phyloP scores from a whole-genome alignment of 1,284 basidiomycete genomes.

The Omphalotus olearius region DNA sequence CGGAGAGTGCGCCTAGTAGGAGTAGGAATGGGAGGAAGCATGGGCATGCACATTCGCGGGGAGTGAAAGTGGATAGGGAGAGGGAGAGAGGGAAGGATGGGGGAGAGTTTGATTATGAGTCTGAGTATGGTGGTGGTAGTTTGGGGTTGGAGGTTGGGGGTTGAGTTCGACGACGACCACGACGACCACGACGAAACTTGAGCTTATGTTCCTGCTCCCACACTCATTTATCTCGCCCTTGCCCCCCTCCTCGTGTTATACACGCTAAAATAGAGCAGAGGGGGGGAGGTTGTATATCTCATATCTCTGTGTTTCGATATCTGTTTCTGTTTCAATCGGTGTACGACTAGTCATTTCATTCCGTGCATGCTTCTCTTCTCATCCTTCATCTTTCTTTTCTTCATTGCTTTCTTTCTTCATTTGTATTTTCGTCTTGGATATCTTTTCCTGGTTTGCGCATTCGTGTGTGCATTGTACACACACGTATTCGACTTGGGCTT shows the following conservation, averaged over 20 bases:
- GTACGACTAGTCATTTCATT: background rate
- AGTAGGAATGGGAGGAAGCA: background rate
- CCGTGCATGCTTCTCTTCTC: background rate
- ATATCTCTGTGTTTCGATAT: background rate
- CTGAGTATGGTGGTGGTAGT: background rate
- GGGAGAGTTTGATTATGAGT: background rate
- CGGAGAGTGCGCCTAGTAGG: constrained; percentile 22
- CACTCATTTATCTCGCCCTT: background rate
- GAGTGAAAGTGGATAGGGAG: background rate
- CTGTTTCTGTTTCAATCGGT: background rate
- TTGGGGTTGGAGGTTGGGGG: background rate
- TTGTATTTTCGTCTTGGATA: too few species aligned
- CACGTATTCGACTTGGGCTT: too few species aligned
- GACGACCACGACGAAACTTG: too few species aligned
- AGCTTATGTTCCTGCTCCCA: background rate
- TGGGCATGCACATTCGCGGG: background rate
- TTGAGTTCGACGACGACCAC: too few species aligned
- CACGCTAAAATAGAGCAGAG: too few species aligned
- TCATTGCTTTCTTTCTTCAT: too few species aligned
- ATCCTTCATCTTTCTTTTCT: too few species aligned
- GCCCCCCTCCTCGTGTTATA: too few species aligned
- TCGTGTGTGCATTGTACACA: too few species aligned
- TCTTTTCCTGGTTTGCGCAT: too few species aligned
- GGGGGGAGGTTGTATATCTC: too few species aligned
- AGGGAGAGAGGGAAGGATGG: background rate